These are phyloP conservation scores for Amorphotheca resinae DNA, from an alignment of 495 filamentous ascomycete species.

Conservation along the genomic window DNA sequence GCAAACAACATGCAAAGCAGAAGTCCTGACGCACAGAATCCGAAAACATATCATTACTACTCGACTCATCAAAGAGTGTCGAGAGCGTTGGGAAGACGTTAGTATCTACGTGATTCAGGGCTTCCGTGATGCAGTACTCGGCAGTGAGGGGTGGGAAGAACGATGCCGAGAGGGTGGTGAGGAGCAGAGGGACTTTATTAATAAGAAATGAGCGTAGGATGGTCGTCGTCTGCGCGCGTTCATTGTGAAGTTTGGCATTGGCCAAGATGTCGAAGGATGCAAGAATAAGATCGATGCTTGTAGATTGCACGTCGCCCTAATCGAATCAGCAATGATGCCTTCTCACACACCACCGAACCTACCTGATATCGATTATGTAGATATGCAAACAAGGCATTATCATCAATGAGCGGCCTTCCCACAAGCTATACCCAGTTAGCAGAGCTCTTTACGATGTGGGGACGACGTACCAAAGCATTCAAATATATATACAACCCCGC, in stretches of 20 bases:
- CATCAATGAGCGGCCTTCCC: slow-evolving; percentile 72
- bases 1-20: slow-evolving; percentile 78
- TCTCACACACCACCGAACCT: slow-evolving; percentile 10
- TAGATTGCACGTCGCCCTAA: slow-evolving; percentile 62
- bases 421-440: slow-evolving; percentile 42
- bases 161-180: slow-evolving; percentile 47
- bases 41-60: slow-evolving; percentile 56
- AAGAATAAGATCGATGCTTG: slow-evolving; percentile 68
- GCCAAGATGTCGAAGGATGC: slow-evolving; percentile 83
- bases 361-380: slow-evolving; percentile 73
- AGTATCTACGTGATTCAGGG: slow-evolving; percentile 60
- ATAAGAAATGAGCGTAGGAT: slow-evolving; percentile 83
- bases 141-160: slow-evolving; percentile 54
- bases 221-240: slow-evolving; percentile 56
- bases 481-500: slow-evolving; percentile 89
- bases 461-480: slow-evolving; percentile 58
- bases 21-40: slow-evolving; percentile 85
- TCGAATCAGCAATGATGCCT: neutral
- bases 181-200: slow-evolving; percentile 79
- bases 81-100: slow-evolving; percentile 72
- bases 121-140: slow-evolving; percentile 70
- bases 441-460: neutral
- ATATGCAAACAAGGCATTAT: slow-evolving; percentile 63
- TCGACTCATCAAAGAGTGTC: slow-evolving; percentile 63
- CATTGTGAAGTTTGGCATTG: slow-evolving; percentile 70